Conservation (phyloP, 148 eudicot genomes). For the Cornus kousa region DNA sequence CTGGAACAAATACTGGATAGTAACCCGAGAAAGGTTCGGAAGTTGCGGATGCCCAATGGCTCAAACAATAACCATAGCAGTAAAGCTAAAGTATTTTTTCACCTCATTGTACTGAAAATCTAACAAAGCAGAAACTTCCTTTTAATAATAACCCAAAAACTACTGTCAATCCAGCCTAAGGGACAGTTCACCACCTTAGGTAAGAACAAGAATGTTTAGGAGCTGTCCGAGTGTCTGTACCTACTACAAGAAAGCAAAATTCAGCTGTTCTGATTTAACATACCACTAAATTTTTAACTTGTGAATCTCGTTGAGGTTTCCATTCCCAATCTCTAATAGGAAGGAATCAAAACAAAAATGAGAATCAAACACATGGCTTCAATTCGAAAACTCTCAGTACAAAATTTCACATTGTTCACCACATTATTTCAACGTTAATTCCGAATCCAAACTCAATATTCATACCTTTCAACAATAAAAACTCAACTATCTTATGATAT, state of each 20-base stretch:
- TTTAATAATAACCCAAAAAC: neutral
- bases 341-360: neutral
- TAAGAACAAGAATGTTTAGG: neutral
- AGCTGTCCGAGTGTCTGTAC: neutral
- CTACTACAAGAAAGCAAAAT: neutral
- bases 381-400: neutral
- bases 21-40: neutral
- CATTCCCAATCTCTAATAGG: neutral
- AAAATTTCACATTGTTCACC: neutral
- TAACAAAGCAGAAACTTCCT: neutral
- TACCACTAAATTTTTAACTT: neutral
- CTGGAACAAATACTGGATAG: neutral
- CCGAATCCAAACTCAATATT: neutral
- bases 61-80: neutral
- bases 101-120: neutral
- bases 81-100: too few relatives aligned
- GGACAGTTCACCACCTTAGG: neutral
- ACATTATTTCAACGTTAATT: neutral
- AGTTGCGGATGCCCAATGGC: neutral
- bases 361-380: neutral
- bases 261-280: neutral
- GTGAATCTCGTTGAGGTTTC: neutral
- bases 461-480: neutral
- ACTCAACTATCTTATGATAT: neutral
- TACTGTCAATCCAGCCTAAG: neutral